phyloP scores from a whole-genome alignment of 768 basidiomycete genomes.

The Suillus tomentosus region DNA sequence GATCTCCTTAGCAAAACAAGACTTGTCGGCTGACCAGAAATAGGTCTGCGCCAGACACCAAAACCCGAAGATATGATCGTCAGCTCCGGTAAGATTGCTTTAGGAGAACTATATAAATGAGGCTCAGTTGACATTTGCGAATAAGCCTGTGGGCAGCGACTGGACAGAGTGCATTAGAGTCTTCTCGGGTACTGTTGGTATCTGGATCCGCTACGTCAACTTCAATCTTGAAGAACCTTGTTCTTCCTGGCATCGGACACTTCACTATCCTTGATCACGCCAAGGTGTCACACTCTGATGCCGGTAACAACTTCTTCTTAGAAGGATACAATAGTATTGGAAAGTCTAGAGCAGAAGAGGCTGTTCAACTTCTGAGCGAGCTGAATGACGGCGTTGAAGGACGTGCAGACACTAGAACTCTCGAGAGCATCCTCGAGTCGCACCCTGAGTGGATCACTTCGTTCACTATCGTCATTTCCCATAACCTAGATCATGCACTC shows the following conservation, averaged over 20 bases:
- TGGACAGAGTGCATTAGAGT: conserved; percentile 88
- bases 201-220: conserved; percentile 83
- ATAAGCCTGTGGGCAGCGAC: conserved; percentile 88
- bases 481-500: conserved; percentile 65
- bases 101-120: conserved; percentile 7
- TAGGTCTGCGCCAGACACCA: conserved; percentile 76
- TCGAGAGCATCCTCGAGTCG: conserved; percentile 57
- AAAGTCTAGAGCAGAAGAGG: conserved; percentile 76
- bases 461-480: conserved; percentile 82
- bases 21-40: conserved; percentile 13
- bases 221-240: conserved; percentile 92
- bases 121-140: conserved; percentile 1
- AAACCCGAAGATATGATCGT: conserved; percentile 91
- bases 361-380: conserved; percentile 74
- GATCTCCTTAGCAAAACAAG: conserved; percentile 15
- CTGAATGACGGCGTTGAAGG: conserved; percentile 89
- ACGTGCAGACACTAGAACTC: conserved; percentile 53
- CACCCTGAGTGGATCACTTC: conserved; percentile 56
- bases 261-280: conserved; percentile 86
- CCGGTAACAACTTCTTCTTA: conserved; percentile 97
- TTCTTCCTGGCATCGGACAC: conserved; percentile 93
- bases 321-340: conserved; percentile 76
- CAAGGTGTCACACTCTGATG: conserved; percentile 67
- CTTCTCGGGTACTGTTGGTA: conserved; percentile 78
- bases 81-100: conserved; percentile 72